Base-by-base conservation (phyloP, 2,329 filamentous ascomycete genomes). In the Didymella keratinophila region DNA sequence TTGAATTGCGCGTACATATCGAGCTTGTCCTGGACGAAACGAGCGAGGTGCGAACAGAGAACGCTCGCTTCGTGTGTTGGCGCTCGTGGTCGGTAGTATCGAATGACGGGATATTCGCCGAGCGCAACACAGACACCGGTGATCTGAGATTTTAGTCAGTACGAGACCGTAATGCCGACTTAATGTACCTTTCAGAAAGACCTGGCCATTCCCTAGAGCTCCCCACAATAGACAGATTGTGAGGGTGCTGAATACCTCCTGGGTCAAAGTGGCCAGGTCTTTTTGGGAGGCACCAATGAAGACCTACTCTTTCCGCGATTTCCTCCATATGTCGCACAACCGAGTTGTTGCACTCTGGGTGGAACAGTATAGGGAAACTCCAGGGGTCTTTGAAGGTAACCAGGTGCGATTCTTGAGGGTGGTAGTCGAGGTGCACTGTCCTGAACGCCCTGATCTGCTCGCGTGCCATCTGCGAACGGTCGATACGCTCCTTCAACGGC, bases 321-420 rank as follows among this genome's bases (percentile, higher is more conserved):
- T 86, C 84, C 72, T 93, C 88, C 84, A 99, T 87, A 74, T 99
- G 94, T 54, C 86, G 84, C 47, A 89, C 86, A 39, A 99, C 89
- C 42, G 97, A 80, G 64, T 87, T 84, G 76, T 96, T 96, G 79
- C 95, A 98, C 52, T 85, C 87, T 1, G 94, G 94, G 74, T 99
- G 94, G 79, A 90, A 99, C 58, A 99, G 83, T 50, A 93, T 85
- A 0, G 93, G 93, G 71, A 99, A 99, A 78, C 94, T 98, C 88
- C 90, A 97, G 1, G 95, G 94, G 74, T 99, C 94, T 72, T 91
- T 84, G 71, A 99, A 97, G 0, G 92, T 96, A 68, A 97, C 83
- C 39, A 99, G 81, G 70, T 96, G 91, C 7, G 93, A 95, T 79
- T 99, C 95, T 71, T 92, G 87, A 6, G 95, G 93, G 73, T 88